phyloP scores from a whole-genome alignment of 2,329 filamentous ascomycete genomes.

The Pseudocercospora cruenta region DNA sequence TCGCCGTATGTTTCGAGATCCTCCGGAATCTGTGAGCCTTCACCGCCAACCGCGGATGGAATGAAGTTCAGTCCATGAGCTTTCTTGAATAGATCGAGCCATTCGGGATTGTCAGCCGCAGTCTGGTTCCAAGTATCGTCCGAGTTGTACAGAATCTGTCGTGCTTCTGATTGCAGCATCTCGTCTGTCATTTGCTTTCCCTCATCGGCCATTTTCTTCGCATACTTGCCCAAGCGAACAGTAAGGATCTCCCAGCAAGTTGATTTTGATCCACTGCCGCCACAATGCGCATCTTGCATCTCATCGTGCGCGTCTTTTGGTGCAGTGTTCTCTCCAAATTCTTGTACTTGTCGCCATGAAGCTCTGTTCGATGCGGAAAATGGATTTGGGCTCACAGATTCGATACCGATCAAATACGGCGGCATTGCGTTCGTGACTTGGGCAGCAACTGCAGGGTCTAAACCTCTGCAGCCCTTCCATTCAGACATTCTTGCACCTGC shows the following conservation, averaged over 20 bases:
- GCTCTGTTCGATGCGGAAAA: conserved; percentile 48
- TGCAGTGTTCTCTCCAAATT: background rate
- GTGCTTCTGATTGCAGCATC: conserved; percentile 53
- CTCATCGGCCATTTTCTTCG: conserved; percentile 43
- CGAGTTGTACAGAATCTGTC: conserved; percentile 52
- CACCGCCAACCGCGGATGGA: conserved; percentile 37
- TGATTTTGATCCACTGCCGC: conserved; percentile 24
- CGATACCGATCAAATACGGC: conserved; percentile 55
- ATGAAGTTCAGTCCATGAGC: conserved; percentile 50
- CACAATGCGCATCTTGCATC: conserved; percentile 14
- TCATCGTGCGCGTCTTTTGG: conserved; percentile 3
- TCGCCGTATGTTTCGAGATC: conserved; percentile 42
- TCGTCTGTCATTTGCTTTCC: conserved; percentile 52
- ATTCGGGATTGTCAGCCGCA: conserved; percentile 48
- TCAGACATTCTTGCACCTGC: conserved; percentile 56
- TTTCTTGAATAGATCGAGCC: conserved; percentile 55
- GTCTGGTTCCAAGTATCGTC: conserved; percentile 54
- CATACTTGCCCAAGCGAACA: conserved; percentile 50
- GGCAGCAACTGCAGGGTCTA: conserved; percentile 52
- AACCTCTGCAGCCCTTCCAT: conserved; percentile 60
- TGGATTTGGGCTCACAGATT: conserved; percentile 50
- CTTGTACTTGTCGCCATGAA: conserved; percentile 25
- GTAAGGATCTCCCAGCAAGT: conserved; percentile 58
- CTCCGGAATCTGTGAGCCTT: conserved; percentile 38
- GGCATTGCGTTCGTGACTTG: conserved; percentile 57